These are phyloP conservation scores for Pinus taeda DNA, from an alignment of 75 land plant species.

Conservation along the genomic window DNA sequence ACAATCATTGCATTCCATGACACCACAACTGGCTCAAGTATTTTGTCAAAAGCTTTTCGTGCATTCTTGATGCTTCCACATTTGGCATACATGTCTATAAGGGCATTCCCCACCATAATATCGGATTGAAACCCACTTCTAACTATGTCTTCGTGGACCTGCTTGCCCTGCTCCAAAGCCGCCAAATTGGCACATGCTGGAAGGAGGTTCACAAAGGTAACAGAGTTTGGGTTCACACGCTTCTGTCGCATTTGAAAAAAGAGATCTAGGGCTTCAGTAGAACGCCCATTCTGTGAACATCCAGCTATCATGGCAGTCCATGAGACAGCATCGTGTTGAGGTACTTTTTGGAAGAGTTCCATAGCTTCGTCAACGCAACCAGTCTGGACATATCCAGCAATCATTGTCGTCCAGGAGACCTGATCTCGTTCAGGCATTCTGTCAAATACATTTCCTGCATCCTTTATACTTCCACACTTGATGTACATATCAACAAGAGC, in stretches of 20 bases:
- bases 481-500: slow-evolving; percentile 26
- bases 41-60: neutral
- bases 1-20: slow-evolving; percentile 12
- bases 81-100: slow-evolving; percentile 6
- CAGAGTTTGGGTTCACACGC: no score
- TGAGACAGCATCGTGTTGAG: neutral
- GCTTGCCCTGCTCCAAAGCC: slow-evolving; percentile 8
- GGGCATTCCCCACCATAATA: slow-evolving; percentile 13
- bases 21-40: neutral
- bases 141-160: slow-evolving; percentile 12
- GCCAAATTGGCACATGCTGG: slow-evolving; percentile 19
- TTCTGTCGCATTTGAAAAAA: no score
- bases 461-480: slow-evolving; percentile 17
- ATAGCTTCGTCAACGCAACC: slow-evolving; percentile 14
- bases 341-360: slow-evolving; percentile 10
- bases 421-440: slow-evolving; percentile 16
- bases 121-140: slow-evolving; percentile 9
- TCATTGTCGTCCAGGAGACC: slow-evolving; percentile 20
- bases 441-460: slow-evolving; percentile 14
- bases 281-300: slow-evolving; percentile 13
- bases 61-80: slow-evolving; percentile 8
- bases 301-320: slow-evolving; percentile 25
- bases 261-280: no score
- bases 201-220: neutral
- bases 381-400: slow-evolving; percentile 8